Conservation (phyloP, 768 basidiomycete species). For the Lanmaoa rubissima region DNA sequence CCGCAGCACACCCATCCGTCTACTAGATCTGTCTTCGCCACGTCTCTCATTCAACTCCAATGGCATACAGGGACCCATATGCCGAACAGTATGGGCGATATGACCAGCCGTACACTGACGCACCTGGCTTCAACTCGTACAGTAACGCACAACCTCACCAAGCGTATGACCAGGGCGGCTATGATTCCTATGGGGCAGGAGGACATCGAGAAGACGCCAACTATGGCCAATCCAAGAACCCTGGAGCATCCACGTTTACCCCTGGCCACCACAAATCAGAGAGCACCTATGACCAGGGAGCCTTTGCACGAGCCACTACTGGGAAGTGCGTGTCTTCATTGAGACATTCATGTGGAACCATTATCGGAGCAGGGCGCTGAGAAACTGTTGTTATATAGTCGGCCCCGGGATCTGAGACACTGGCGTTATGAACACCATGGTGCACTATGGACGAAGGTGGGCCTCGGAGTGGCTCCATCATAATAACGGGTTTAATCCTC, state of each 20-base stretch:
- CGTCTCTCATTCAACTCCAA: conserved; percentile 6
- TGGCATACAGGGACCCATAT: conserved; percentile 61
- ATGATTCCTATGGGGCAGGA: conserved; percentile 23
- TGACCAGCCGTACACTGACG: conserved; percentile 34
- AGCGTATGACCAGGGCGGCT: conserved; percentile 51
- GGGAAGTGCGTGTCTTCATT: conserved; percentile 29
- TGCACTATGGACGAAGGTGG: conserved; percentile 67
- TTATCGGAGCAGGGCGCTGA: conserved; percentile 1
- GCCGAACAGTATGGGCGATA: conserved; percentile 33
- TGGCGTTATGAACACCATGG: conserved; percentile 61
- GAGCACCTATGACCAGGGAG: conserved; percentile 40
- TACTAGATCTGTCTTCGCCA: neutral
- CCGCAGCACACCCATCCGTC: conserved; percentile 22
- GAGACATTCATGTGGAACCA: neutral
- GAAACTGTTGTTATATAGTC: conserved; percentile 12
- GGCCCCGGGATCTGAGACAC: conserved; percentile 37
- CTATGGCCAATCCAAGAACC: conserved; percentile 14
- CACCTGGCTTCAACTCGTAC: conserved; percentile 47
- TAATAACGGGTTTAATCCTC: neutral
- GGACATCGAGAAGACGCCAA: conserved; percentile 41
- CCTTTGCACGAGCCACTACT: conserved; percentile 37
- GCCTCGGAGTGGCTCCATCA: neutral
- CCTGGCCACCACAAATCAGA: conserved; percentile 30
- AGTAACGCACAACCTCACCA: conserved; percentile 42
- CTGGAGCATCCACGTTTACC: conserved; percentile 9